phyloP scores from a whole-genome alignment of 768 basidiomycete genomes.

The Hysterangium stoloniferum region DNA sequence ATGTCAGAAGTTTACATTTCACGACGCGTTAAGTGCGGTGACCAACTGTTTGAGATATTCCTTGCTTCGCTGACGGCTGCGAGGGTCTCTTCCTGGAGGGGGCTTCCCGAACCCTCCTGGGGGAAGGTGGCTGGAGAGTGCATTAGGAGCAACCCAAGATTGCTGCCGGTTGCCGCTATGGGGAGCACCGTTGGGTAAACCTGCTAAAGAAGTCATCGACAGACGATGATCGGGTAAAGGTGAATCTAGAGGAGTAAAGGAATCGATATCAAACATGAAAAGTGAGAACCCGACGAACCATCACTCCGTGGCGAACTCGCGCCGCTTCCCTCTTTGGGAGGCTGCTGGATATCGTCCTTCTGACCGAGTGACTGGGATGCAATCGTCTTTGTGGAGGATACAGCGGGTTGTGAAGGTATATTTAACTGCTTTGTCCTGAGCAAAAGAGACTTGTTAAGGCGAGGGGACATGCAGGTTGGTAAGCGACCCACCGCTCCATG shows the following conservation, averaged over 20 bases:
- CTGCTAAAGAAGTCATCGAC: conserved; percentile 22
- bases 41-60: conserved; percentile 96
- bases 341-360: conserved; percentile 64
- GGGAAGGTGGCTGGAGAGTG: conserved; percentile 33
- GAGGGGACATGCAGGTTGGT: conserved; percentile 12
- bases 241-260: conserved; percentile 43
- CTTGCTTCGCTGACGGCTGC: conserved; percentile 86
- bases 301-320: conserved; percentile 82
- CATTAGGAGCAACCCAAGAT: conserved; percentile 47
- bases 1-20: conserved; percentile 12
- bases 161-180: conserved; percentile 42
- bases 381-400: conserved; percentile 59
- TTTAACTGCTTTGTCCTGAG: conserved; percentile 73
- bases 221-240: conserved; percentile 59
- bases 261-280: conserved; percentile 11
- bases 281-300: conserved; percentile 33
- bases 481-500: conserved; percentile 77
- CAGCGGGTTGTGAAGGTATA: conserved; percentile 48
- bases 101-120: conserved; percentile 54
- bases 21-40: not conserved
- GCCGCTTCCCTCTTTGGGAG: conserved; percentile 70
- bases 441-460: conserved; percentile 5
- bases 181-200: conserved; percentile 48
- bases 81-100: conserved; percentile 84
- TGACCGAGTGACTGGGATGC: conserved; percentile 51